Evolutionary conservation across 2,329 filamentous ascomycete species (phyloP), one percentile per base, ranked within the genome.

Genomic region (Pseudocercospora fijiensis): DNA sequence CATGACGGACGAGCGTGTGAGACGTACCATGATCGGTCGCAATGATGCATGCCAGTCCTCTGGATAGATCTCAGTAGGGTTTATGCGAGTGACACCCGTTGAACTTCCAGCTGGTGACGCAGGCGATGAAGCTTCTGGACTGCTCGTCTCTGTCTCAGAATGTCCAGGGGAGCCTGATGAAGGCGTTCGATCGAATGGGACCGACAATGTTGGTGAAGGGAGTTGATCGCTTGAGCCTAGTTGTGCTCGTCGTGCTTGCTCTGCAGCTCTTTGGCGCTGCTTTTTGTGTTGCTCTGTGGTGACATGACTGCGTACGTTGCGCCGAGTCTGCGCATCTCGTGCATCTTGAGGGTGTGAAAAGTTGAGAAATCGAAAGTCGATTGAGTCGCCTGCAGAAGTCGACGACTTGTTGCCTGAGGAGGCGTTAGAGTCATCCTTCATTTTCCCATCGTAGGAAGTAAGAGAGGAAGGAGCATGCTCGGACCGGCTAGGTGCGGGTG

Each of bases 11-110:
- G 47, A 51, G 45, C 9, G 22, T 20, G 20, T 13, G 45, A 22
- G 16, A 45, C 71, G 33, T 60, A 75, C 73, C 62, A 74, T 69
- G 51, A 74, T 65, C 4, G 67, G 72, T 5, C 75, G 71, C 5
- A 78, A 69, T 55, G 71, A 78, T 4, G 77, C 69, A 59, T 75
- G 73, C 72, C 73, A 78, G 52, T 71, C 63, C 47, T 76, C 68
- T 2, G 79, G 78, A 60, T 80, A 80, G 2, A 76, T 20, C 10
- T 75, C 72, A 16, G 68, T 61, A 6, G 71, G 69, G 49, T 75
- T 72, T 62, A 75, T 61, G 16, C 66, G 66, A 57, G 65, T 37
- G n/a, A 63, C 37, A 24, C 28, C 41, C 11, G 30, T 18, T 51
- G 58, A 26, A 26, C 52, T 27, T 11, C 37, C 58, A 18, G 55